Evolutionary conservation across 176 grass and related monocot species (phyloP).

Genomic region (Juncus effusus): DNA sequence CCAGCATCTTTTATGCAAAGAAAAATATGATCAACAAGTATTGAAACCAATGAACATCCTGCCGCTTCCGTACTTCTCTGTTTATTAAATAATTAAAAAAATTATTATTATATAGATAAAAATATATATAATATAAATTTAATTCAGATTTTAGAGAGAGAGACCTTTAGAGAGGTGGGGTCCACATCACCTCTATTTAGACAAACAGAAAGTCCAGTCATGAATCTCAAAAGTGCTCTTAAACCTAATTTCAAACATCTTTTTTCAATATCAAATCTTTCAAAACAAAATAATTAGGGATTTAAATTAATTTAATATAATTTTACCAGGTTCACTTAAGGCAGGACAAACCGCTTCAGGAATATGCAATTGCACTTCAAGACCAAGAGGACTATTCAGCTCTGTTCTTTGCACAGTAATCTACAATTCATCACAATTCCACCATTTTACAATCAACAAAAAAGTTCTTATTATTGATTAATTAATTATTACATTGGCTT

Average conservation of each 20-base stretch:
- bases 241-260: conserved; percentile 51
- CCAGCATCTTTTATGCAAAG: conserved; percentile 98
- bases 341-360: conserved; percentile 97
- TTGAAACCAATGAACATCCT: conserved; percentile 92
- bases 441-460: conserved; percentile 26
- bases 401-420: conserved; percentile 90
- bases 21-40: conserved; percentile 98
- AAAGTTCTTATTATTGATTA: background rate
- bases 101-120: background rate
- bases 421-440: conserved; percentile 41
- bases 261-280: too few species aligned
- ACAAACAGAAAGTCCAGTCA: conserved; percentile 86
- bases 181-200: conserved; percentile 94
- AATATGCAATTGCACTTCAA: conserved; percentile 93
- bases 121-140: background rate
- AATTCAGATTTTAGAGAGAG: background rate
- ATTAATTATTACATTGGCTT: conserved; percentile 62
- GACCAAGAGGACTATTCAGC: conserved; percentile 81
- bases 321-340: conserved; percentile 95
- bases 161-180: conserved; percentile 80
- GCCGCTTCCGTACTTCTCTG: conserved; percentile 70
- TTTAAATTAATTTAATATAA: conserved; percentile 8
- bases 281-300: conserved; percentile 21
- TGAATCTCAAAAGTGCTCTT: conserved; percentile 89
- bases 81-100: conserved; percentile 39